phyloP scores from a whole-genome alignment of 2,329 filamentous ascomycete species.

The Dothistroma septosporum region DNA sequence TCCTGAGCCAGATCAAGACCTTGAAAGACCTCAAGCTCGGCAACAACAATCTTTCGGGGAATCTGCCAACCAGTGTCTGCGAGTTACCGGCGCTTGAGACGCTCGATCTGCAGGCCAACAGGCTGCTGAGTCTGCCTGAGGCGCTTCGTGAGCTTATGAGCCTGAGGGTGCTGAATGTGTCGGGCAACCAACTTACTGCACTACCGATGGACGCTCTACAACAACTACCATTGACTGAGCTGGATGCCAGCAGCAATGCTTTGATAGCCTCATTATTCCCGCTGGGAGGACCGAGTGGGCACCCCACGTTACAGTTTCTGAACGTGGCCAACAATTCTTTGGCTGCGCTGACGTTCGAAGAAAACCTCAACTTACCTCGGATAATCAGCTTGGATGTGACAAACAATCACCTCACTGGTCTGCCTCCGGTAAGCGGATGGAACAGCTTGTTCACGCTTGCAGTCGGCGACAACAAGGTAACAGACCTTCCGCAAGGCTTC shows the following conservation, averaged over 20 bases:
- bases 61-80: slow-evolving; percentile 60
- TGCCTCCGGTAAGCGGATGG: slow-evolving; percentile 76
- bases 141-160: slow-evolving; percentile 62
- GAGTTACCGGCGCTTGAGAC: slow-evolving; percentile 67
- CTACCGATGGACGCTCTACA: slow-evolving; percentile 68
- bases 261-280: slow-evolving; percentile 69
- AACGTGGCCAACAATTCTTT: slow-evolving; percentile 77
- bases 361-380: slow-evolving; percentile 61
- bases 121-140: slow-evolving; percentile 65
- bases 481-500: slow-evolving; percentile 72
- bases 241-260: slow-evolving; percentile 73
- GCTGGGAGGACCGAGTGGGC: slow-evolving; percentile 41
- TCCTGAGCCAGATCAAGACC: slow-evolving; percentile 67
- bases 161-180: slow-evolving; percentile 73
- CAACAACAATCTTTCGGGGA: slow-evolving; percentile 69
- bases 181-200: slow-evolving; percentile 69
- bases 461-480: slow-evolving; percentile 77
- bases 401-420: slow-evolving; percentile 67
- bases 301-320: slow-evolving; percentile 66
- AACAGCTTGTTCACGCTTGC: slow-evolving; percentile 66
- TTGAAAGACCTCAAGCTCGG: slow-evolving; percentile 78
- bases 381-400: slow-evolving; percentile 73
- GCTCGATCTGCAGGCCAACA: slow-evolving; percentile 78
- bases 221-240: slow-evolving; percentile 65
- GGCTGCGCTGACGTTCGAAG: slow-evolving; percentile 46